A percentile compares a stretch with the other conserved stretches of the same genome.
phyloP scores from a whole-genome alignment of 495 filamentous ascomycete species.

The Penicillium canariense region DNA sequence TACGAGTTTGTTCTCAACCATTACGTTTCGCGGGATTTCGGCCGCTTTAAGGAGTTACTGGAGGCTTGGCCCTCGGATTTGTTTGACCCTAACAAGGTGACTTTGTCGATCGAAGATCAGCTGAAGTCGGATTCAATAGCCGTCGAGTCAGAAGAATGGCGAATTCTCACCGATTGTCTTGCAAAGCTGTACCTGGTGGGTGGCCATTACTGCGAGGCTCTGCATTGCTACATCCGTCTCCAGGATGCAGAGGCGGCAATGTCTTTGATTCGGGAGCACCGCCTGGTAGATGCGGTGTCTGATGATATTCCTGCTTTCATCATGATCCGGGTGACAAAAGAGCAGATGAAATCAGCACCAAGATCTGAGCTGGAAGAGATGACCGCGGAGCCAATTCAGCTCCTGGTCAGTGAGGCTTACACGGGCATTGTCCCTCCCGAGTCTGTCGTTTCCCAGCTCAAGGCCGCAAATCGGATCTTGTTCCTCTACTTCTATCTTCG shows the following conservation, averaged over 20 bases:
- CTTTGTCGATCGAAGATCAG: slow-evolving; percentile 68
- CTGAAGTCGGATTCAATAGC: slow-evolving; percentile 65
- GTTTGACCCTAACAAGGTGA: slow-evolving; percentile 70
- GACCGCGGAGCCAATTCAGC: slow-evolving; percentile 74
- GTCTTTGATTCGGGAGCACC: slow-evolving; percentile 75
- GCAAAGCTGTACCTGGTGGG: slow-evolving; percentile 79
- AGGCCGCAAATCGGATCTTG: slow-evolving; percentile 49
- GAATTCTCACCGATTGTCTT: slow-evolving; percentile 74
- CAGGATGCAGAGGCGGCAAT: slow-evolving; percentile 91
- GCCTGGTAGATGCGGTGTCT: slow-evolving; percentile 77
- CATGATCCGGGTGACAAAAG: slow-evolving; percentile 74
- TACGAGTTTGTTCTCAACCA: slow-evolving; percentile 86
- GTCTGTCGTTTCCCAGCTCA: slow-evolving; percentile 73
- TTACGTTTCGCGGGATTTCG: slow-evolving; percentile 71
- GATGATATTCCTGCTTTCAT: slow-evolving; percentile 90
- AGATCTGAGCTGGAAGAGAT: slow-evolving; percentile 69
- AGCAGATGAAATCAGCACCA: slow-evolving; percentile 63
- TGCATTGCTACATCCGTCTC: slow-evolving; percentile 82
- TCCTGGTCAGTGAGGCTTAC: slow-evolving; percentile 88
- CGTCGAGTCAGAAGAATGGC: slow-evolving; percentile 79
- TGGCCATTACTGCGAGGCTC: slow-evolving; percentile 75
- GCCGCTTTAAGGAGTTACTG: slow-evolving; percentile 71
- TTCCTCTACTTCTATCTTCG: slow-evolving; percentile 93
- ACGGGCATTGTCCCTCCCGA: slow-evolving; percentile 80
- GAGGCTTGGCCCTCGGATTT: slow-evolving; percentile 82